These are phyloP conservation scores for Apiospora kogelbergensis DNA, from an alignment of 2,329 filamentous ascomycete species.

Conservation along the genomic window DNA sequence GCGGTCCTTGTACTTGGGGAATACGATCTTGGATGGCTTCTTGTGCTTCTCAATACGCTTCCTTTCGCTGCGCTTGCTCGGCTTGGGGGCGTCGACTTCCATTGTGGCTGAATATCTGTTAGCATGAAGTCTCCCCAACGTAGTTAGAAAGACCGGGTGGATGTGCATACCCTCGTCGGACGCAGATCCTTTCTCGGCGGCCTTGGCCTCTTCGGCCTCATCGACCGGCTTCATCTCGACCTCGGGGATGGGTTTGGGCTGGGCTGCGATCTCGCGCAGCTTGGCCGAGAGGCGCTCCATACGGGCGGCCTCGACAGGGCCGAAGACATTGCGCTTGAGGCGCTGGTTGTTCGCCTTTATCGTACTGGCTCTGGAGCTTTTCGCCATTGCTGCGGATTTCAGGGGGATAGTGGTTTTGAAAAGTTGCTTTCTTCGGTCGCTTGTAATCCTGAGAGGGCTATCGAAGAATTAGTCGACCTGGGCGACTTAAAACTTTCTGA, in stretches of 20 bases:
- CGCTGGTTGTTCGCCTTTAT: conserved; percentile 81
- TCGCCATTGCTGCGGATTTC: conserved; percentile 66
- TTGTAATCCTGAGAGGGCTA: neutral
- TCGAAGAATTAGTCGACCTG: neutral
- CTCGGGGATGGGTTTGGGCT: conserved; percentile 65
- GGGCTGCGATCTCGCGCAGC: conserved; percentile 74
- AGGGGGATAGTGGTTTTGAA: neutral
- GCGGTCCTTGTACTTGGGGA: conserved; percentile 57
- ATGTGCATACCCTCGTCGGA: conserved; percentile 31
- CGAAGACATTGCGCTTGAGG: conserved; percentile 80
- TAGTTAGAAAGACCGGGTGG: conserved; percentile 9
- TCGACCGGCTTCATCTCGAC: conserved; percentile 50
- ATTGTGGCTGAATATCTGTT: conserved; percentile 42
- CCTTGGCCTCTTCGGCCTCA: conserved; percentile 26
- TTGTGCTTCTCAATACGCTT: conserved; percentile 58
- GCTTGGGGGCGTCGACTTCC: conserved; percentile 55
- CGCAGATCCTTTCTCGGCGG: conserved; percentile 28
- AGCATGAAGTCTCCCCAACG: neutral
- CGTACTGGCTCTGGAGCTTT: conserved; percentile 76
- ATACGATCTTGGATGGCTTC: conserved; percentile 59
- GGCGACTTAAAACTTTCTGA: conserved; percentile 1
- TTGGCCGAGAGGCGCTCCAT: conserved; percentile 84
- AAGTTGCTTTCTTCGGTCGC: neutral
- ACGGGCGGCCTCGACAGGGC: conserved; percentile 75
- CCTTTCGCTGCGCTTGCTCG: conserved; percentile 39